Conservation (phyloP, 495 filamentous ascomycete species). For the Neurospora intermedia region DNA sequence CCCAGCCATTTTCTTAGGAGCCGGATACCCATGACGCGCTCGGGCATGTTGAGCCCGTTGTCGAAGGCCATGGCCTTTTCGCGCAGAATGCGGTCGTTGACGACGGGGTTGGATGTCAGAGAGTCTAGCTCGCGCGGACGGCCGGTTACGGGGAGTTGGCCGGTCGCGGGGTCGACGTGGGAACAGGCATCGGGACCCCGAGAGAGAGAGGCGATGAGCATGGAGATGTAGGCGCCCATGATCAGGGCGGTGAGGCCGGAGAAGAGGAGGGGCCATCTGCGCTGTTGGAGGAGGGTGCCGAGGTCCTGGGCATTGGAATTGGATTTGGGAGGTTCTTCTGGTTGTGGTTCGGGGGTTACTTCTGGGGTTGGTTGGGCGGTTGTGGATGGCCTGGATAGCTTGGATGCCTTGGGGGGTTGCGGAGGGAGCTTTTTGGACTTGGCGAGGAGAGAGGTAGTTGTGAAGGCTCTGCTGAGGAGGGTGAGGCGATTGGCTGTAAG, state of each 20-base stretch:
- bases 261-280: slow-evolving; percentile 18
- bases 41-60: slow-evolving; percentile 41
- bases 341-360: not conserved
- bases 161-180: not conserved
- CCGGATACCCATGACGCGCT: slow-evolving; percentile 55
- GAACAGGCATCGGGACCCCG: not conserved
- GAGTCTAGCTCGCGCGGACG: slow-evolving; percentile 4
- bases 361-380: not conserved
- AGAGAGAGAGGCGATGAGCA: slow-evolving; percentile 20
- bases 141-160: slow-evolving; percentile 6
- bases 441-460: slow-evolving; percentile 3
- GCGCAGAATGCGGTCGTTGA: slow-evolving; percentile 7
- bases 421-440: not conserved
- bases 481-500: not conserved
- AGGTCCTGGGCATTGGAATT: slow-evolving; percentile 5
- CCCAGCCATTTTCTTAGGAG: slow-evolving; percentile 51
- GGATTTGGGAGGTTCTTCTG: not conserved
- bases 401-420: not conserved
- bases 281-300: slow-evolving; percentile 9
- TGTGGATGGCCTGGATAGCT: not conserved
- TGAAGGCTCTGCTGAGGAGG: slow-evolving; percentile 1
- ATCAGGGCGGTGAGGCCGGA: slow-evolving; percentile 13
- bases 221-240: slow-evolving; percentile 20
- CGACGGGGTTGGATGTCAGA: not conserved
- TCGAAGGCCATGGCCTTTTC: slow-evolving; percentile 20